These are phyloP conservation scores for Geotrichum bryndzae DNA, from an alignment of 1,139 yeast genomes.

Conservation along the genomic window DNA sequence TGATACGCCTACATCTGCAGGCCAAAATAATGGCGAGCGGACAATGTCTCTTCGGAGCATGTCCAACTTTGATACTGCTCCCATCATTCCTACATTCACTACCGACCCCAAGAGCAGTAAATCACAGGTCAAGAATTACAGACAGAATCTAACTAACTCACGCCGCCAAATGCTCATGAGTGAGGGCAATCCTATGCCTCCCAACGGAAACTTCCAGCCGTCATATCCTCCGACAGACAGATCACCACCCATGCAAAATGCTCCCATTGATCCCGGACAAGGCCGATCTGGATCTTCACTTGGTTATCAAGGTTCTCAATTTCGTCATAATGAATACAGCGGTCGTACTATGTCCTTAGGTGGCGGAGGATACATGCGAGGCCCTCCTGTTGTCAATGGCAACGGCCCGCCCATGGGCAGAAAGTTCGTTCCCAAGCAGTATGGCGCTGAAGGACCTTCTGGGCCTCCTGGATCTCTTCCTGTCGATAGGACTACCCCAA, in stretches of 20 bases:
- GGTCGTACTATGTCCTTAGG: conserved; percentile 11
- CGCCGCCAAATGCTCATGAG: conserved; percentile 27
- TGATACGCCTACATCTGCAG: background rate
- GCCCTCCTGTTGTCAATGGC: background rate
- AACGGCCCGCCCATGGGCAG: background rate
- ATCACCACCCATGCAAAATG: background rate
- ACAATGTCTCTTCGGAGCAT: conserved; percentile 33
- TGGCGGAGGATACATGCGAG: background rate
- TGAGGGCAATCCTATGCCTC: conserved; percentile 22
- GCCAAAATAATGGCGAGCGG: conserved; percentile 20
- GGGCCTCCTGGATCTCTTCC: too few relatives aligned
- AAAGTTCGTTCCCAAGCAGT: background rate
- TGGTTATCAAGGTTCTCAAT: background rate
- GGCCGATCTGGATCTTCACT: background rate
- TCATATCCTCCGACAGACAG: background rate
- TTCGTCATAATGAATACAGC: background rate
- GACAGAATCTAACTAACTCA: conserved; percentile 32
- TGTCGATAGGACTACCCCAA: background rate
- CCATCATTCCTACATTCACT: conserved; percentile 34
- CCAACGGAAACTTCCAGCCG: background rate
- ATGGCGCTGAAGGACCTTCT: background rate
- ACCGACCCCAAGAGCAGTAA: conserved; percentile 15
- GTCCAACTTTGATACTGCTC: conserved; percentile 33
- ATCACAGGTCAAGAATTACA: conserved; percentile 25
- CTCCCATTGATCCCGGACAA: background rate